Evolutionary conservation across 306 rosid genomes (phyloP).

Genomic region (Amphicarpaea edgeworthii): DNA sequence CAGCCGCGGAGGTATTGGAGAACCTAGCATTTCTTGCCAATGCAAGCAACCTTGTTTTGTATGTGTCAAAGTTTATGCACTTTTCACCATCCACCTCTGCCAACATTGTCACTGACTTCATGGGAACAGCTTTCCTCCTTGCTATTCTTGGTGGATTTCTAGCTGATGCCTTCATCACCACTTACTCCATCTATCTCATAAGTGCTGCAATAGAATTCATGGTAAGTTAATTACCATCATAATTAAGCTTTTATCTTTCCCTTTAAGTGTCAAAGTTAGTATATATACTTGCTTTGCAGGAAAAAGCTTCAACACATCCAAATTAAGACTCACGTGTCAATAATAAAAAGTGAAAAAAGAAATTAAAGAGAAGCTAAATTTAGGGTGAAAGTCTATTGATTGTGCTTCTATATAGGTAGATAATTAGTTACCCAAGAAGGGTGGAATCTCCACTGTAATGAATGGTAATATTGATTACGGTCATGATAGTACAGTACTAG

Average conservation of each 20-base stretch:
- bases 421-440: slow-evolving; percentile 1
- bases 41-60: slow-evolving; percentile 88
- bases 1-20: slow-evolving; percentile 82
- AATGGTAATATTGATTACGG: slow-evolving; percentile 6
- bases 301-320: slow-evolving; percentile 36
- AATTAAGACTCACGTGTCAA: slow-evolving; percentile 18
- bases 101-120: slow-evolving; percentile 79
- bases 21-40: slow-evolving; percentile 82
- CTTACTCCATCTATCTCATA: slow-evolving; percentile 64
- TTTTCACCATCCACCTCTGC: slow-evolving; percentile 72
- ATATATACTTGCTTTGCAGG: slow-evolving; percentile 23
- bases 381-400: neutral
- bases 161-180: slow-evolving; percentile 76
- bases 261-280: neutral
- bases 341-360: slow-evolving; percentile 11
- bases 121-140: slow-evolving; percentile 90
- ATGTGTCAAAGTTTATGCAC: slow-evolving; percentile 70
- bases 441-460: slow-evolving; percentile 20
- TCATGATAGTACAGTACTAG: slow-evolving; percentile 38
- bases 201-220: slow-evolving; percentile 73
- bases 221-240: slow-evolving; percentile 53
- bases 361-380: neutral
- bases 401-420: slow-evolving; percentile 34
- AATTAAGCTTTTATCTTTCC: slow-evolving; percentile 6
- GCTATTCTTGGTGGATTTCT: slow-evolving; percentile 89